Base-by-base conservation (phyloP, 148 eudicot species). In the Fagopyrum tataricum region DNA sequence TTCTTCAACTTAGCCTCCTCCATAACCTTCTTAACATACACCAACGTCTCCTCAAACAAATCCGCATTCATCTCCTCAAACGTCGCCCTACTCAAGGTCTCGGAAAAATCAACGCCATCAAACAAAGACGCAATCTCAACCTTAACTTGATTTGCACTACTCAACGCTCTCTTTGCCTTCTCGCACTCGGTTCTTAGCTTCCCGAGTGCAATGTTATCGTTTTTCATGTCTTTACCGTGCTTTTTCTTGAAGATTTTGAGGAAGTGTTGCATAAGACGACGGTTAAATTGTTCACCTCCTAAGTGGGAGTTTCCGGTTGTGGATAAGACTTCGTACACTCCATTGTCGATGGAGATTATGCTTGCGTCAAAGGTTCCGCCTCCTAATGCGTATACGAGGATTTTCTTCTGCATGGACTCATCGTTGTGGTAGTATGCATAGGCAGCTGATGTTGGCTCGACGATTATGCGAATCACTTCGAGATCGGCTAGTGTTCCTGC, bases 211-310 rank as follows among this genome's bases (percentile, higher is more conserved):
- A 87, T 84, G 78, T 85, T 84, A 77, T 90, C 95, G 82, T 87
- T 87, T 81, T 91, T 85, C 58, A 90, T 87, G 82, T 90, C 91
- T 79, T 87, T 90, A 23, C 76, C 84, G 80, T 90, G 82, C 91
- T 87, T 84, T 86, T 83, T 87, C 84, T 84, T 86, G 76, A 89
- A 77, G 85, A 87, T 70, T 78, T 84, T 89, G 26, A 87, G 82
- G 76, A 89, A 83, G 82, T 89, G 85, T 1, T 89, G 90, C 90
- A 83, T 86, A 59, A 89, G 75, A 53, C 93, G 83, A 26, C 83
- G 87, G 79, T 89, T 89, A 76, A 89, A 89, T 73, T 85, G 90
- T 83, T 85, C 90, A 77, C 88, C 87, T 85, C 92, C 92, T 79
- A 88, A 78, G 72, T 89, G 88, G 49, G 92, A 85, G 87, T 89